Evolutionary conservation across 2,329 filamentous ascomycete species (phyloP).

Genomic region (Xylaria sp.): DNA sequence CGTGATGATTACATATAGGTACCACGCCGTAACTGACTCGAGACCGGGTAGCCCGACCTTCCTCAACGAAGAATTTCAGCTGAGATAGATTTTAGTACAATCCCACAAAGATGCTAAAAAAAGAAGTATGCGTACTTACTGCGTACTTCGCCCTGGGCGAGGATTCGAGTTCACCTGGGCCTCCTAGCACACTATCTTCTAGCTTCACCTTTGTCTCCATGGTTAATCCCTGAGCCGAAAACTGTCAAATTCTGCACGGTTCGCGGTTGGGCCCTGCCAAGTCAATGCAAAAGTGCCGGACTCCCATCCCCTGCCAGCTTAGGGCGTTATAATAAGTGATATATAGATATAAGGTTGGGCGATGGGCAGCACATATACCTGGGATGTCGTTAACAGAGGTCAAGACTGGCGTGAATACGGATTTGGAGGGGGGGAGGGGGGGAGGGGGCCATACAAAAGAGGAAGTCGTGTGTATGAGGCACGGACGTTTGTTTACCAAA

Average conservation of each 20-base stretch:
- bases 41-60: too few relatives aligned
- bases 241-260: slow-evolving; percentile 10
- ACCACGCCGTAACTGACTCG: too few relatives aligned
- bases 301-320: slow-evolving; percentile 12
- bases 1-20: not conserved
- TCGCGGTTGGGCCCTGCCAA: not conserved
- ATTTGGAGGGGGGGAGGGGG: not conserved
- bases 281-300: slow-evolving; percentile 16
- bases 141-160: not conserved
- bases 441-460: not conserved
- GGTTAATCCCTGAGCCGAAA: slow-evolving; percentile 9
- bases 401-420: not conserved
- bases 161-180: not conserved
- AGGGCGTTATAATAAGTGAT: not conserved
- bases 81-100: too few relatives aligned
- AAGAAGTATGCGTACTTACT: not conserved
- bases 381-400: not conserved
- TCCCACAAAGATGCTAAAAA: slow-evolving; percentile 1
- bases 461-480: not conserved
- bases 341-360: not conserved
- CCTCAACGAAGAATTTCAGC: not conserved
- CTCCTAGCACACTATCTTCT: not conserved
- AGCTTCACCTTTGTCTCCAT: not conserved
- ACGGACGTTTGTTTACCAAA: not conserved
- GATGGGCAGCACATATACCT: not conserved